These are phyloP conservation scores for Amphirosellinia nigrospora DNA, from an alignment of 495 filamentous ascomycete genomes.

Conservation along the genomic window DNA sequence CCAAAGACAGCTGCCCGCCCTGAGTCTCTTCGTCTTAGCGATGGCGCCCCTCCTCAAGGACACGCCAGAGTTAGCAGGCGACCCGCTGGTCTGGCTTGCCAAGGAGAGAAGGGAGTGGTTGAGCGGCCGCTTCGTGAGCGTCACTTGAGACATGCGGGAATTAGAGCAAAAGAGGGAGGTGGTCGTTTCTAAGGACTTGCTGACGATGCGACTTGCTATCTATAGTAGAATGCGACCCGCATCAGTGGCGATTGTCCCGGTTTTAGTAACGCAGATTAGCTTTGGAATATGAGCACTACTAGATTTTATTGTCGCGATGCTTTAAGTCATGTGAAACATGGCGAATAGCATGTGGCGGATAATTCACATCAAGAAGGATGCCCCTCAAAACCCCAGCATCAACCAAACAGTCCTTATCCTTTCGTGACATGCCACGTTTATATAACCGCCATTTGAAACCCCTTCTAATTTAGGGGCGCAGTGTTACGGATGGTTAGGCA, in stretches of 20 bases:
- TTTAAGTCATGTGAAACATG: background rate
- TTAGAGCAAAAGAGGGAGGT: slow-evolving; percentile 48
- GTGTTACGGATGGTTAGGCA: background rate
- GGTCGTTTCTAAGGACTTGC: slow-evolving; percentile 49
- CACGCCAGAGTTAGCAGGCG: slow-evolving; percentile 49
- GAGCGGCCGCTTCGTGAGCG: slow-evolving; percentile 53
- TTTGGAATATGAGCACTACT: background rate
- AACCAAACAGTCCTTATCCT: background rate
- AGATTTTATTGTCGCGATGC: background rate
- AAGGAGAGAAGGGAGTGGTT: slow-evolving; percentile 57
- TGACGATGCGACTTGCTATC: slow-evolving; percentile 50
- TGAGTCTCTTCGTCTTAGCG: slow-evolving; percentile 44
- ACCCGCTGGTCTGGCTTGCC: slow-evolving; percentile 55
- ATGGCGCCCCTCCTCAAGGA: slow-evolving; percentile 43
- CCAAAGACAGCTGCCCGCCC: slow-evolving; percentile 33
- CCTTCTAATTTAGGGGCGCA: background rate
- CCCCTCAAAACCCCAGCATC: background rate
- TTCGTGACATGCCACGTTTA: background rate
- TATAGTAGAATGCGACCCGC: background rate
- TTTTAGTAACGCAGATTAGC: background rate
- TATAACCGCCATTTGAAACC: background rate
- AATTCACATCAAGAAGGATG: background rate
- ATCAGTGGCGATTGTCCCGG: background rate
- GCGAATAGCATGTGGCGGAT: background rate
- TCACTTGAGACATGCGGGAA: slow-evolving; percentile 56